phyloP scores from a whole-genome alignment of 768 basidiomycete genomes.

The Pleurotus citrinopileatus region DNA sequence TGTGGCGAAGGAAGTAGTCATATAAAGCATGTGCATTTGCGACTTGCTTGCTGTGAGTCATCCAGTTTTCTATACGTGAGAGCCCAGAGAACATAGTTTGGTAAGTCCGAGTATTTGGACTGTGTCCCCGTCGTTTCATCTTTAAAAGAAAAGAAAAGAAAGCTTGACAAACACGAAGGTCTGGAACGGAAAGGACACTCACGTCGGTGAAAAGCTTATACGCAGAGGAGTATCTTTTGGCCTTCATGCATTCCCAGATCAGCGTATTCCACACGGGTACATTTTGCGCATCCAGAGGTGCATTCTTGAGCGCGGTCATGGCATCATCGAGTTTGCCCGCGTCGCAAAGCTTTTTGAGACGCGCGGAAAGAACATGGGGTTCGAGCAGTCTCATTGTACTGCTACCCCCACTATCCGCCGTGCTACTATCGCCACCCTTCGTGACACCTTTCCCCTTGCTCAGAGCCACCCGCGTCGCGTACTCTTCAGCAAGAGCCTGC shows the following conservation, averaged over 20 bases:
- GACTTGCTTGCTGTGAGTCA: slow-evolving; percentile 55
- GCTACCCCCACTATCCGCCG: slow-evolving; percentile 13
- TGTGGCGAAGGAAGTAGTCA: slow-evolving; percentile 49
- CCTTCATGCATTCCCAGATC: slow-evolving; percentile 62
- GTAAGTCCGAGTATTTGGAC: slow-evolving; percentile 65
- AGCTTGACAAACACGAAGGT: slow-evolving; percentile 3
- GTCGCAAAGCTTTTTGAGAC: slow-evolving; percentile 57
- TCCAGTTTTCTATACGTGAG: slow-evolving; percentile 61
- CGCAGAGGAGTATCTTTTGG: slow-evolving; percentile 52
- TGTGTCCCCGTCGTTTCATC: slow-evolving; percentile 86
- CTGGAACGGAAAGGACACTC: slow-evolving; percentile 14
- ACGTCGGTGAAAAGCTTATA: slow-evolving; percentile 74
- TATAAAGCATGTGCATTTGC: slow-evolving; percentile 59
- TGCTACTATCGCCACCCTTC: slow-evolving; percentile 16
- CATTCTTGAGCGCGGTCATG: slow-evolving; percentile 59
- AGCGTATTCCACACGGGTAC: slow-evolving; percentile 77
- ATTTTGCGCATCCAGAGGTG: slow-evolving; percentile 75
- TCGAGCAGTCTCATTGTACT: slow-evolving; percentile 42
- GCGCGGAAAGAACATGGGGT: slow-evolving; percentile 58
- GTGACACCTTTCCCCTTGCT: slow-evolving; percentile 8
- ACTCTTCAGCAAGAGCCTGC: slow-evolving; percentile 14
- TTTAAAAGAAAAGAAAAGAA: too few species aligned
- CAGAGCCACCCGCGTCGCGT: neutral
- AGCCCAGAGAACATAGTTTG: slow-evolving; percentile 68
- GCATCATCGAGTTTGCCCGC: slow-evolving; percentile 59